These are phyloP conservation scores for Pyrenopolyporus hunteri DNA, from an alignment of 495 filamentous ascomycete genomes.

Conservation along the genomic window DNA sequence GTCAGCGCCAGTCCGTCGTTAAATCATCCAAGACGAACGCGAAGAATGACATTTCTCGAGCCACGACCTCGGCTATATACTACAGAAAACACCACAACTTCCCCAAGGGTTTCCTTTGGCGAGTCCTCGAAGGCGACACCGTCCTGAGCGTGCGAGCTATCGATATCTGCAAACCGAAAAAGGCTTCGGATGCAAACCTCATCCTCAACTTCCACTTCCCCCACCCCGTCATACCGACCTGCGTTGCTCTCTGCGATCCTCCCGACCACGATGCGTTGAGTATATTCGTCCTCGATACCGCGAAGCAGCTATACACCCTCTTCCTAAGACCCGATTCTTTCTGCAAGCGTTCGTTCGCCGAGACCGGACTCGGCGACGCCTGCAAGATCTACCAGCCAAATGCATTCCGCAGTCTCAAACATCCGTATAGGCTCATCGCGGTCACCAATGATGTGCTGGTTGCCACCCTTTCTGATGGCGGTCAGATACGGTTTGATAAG, in stretches of 20 bases:
- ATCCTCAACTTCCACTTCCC: slow-evolving; percentile 80
- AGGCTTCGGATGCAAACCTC: slow-evolving; percentile 69
- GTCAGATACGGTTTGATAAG: slow-evolving; percentile 73
- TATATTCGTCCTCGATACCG: slow-evolving; percentile 79
- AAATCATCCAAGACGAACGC: slow-evolving; percentile 47
- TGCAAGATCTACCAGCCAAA: slow-evolving; percentile 75
- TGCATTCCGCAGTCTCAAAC: slow-evolving; percentile 71
- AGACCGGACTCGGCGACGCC: slow-evolving; percentile 73
- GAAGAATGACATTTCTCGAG: slow-evolving; percentile 66
- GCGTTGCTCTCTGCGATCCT: slow-evolving; percentile 81
- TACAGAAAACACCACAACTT: slow-evolving; percentile 75
- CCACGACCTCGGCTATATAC: slow-evolving; percentile 81
- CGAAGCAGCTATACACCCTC: slow-evolving; percentile 79
- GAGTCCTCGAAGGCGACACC: slow-evolving; percentile 79
- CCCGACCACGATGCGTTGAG: slow-evolving; percentile 78
- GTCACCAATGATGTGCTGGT: slow-evolving; percentile 74
- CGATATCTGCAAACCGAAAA: slow-evolving; percentile 75
- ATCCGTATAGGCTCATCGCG: slow-evolving; percentile 81
- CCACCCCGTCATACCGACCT: slow-evolving; percentile 69
- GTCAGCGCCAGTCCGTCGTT: slow-evolving; percentile 41
- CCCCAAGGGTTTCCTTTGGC: slow-evolving; percentile 88
- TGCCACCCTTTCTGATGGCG: slow-evolving; percentile 81
- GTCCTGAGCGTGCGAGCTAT: slow-evolving; percentile 81
- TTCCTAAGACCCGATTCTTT: slow-evolving; percentile 83
- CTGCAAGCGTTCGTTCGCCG: slow-evolving; percentile 65